Conservation (phyloP, 2,329 filamentous ascomycete genomes). For the Fusarium bactridioides region DNA sequence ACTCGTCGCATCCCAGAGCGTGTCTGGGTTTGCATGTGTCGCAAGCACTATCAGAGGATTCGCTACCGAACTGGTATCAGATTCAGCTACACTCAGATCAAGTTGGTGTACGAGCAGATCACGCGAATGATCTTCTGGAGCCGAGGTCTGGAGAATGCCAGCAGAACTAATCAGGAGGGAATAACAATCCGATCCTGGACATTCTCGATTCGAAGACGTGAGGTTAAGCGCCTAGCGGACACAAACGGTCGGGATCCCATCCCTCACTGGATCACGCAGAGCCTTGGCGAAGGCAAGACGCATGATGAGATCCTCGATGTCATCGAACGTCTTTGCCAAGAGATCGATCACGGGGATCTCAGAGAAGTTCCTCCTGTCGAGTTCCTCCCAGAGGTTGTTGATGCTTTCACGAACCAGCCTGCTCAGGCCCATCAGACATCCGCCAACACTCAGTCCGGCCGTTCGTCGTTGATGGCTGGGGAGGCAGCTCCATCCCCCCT, state of each 20-base stretch:
- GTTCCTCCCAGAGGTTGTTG: conserved; percentile 63
- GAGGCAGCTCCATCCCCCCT: conserved; percentile 32
- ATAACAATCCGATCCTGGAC: conserved; percentile 60
- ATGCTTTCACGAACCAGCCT: conserved; percentile 42
- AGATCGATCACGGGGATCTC: conserved; percentile 54
- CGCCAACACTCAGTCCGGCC: conserved; percentile 5
- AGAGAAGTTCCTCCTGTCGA: conserved; percentile 65
- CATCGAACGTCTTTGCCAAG: conserved; percentile 54
- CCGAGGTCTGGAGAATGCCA: conserved; percentile 52
- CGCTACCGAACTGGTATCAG: conserved; percentile 72
- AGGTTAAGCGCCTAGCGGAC: conserved; percentile 62
- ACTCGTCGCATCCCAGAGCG: conserved; percentile 73
- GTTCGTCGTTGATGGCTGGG: conserved; percentile 11
- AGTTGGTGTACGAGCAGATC: conserved; percentile 70
- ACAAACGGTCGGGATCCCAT: conserved; percentile 37
- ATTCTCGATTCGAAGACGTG: conserved; percentile 69
- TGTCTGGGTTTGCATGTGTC: conserved; percentile 80
- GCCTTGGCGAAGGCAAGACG: conserved; percentile 56
- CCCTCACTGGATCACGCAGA: conserved; percentile 56
- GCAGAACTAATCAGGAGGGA: conserved; percentile 40
- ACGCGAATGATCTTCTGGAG: conserved; percentile 70
- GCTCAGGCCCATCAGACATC: conserved; percentile 24
- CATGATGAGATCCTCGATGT: conserved; percentile 58
- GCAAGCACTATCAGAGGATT: conserved; percentile 82
- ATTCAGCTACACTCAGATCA: conserved; percentile 69